phyloP scores from a whole-genome alignment of 75 land plant genomes.

The Picea sitchensis region DNA sequence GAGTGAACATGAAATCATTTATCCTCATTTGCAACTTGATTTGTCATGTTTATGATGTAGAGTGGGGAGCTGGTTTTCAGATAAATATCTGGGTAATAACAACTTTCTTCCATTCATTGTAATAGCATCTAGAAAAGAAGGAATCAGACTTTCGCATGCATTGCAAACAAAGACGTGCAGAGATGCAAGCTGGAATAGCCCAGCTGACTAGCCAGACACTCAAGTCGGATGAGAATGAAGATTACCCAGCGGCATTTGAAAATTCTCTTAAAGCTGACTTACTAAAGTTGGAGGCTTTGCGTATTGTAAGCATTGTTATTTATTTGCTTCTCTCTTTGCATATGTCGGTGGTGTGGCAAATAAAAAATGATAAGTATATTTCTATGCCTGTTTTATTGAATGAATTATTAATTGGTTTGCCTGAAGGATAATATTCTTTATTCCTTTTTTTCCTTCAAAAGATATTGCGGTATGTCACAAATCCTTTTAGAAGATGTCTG shows the following conservation, averaged over 20 bases:
- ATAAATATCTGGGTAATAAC: background rate
- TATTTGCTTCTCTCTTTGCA: background rate
- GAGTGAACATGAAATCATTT: background rate
- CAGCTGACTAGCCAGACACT: background rate
- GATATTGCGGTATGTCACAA: background rate
- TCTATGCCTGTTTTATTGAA: too few relatives aligned
- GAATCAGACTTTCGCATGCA: background rate
- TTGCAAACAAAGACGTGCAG: background rate
- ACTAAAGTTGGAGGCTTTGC: background rate
- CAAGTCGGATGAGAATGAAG: background rate
- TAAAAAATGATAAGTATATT: background rate
- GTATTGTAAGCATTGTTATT: background rate
- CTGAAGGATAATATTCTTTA: background rate
- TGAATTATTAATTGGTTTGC: background rate
- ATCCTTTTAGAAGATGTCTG: background rate
- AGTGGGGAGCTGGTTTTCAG: background rate
- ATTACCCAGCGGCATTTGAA: background rate
- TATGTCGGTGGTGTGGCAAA: background rate
- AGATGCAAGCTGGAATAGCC: conserved; percentile 1
- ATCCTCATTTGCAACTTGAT: background rate
- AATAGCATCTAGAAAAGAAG: conserved; percentile 1
- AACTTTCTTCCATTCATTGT: background rate
- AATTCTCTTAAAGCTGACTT: background rate
- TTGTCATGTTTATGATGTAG: conserved; percentile 1
- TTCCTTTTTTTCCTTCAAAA: background rate